A percentile compares a stretch with the other conserved stretches of the same genome.
phyloP scores from a whole-genome alignment of 148 eudicot genomes.

The Euryodendron excelsum region DNA sequence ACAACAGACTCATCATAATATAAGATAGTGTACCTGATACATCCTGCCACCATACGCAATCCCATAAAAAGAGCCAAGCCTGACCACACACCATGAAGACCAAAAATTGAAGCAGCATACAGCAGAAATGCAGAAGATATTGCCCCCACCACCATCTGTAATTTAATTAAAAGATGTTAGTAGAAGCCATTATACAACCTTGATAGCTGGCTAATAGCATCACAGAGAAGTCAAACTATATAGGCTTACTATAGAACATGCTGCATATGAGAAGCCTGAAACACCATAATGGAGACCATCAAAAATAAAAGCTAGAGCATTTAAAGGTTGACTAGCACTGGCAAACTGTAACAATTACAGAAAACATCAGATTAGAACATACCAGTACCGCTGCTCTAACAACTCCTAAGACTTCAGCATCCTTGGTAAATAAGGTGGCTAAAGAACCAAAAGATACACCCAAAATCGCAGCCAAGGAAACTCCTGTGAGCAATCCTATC shows the following conservation, averaged over 20 bases:
- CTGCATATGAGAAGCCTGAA: slow-evolving; percentile 85
- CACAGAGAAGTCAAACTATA: background rate
- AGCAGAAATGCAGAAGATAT: slow-evolving; percentile 69
- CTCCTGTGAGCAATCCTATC: slow-evolving; percentile 71
- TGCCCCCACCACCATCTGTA: slow-evolving; percentile 72
- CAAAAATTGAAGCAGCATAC: slow-evolving; percentile 58
- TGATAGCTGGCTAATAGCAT: slow-evolving; percentile 1
- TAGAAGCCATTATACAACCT: background rate
- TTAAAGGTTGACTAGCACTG: slow-evolving; percentile 86
- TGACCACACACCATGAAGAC: slow-evolving; percentile 89
- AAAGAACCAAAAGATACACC: slow-evolving; percentile 67
- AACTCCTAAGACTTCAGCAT: slow-evolving; percentile 55
- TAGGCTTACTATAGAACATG: slow-evolving; percentile 70
- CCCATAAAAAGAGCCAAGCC: slow-evolving; percentile 88
- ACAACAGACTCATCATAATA: background rate
- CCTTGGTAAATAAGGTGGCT: slow-evolving; percentile 72
- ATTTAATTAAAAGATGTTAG: slow-evolving; percentile 4
- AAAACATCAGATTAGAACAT: slow-evolving; percentile 7
- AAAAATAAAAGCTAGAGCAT: slow-evolving; percentile 83
- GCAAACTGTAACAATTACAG: slow-evolving; percentile 61
- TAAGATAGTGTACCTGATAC: slow-evolving; percentile 49
- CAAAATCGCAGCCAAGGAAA: slow-evolving; percentile 60
- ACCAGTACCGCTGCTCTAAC: slow-evolving; percentile 79
- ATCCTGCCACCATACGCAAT: slow-evolving; percentile 70
- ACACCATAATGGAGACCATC: slow-evolving; percentile 93